Percentiles rank a stretch among this genome's conserved stretches.
phyloP scores from a whole-genome alignment of 352 stramenopile genomes.

The Phytophthora parvispora region DNA sequence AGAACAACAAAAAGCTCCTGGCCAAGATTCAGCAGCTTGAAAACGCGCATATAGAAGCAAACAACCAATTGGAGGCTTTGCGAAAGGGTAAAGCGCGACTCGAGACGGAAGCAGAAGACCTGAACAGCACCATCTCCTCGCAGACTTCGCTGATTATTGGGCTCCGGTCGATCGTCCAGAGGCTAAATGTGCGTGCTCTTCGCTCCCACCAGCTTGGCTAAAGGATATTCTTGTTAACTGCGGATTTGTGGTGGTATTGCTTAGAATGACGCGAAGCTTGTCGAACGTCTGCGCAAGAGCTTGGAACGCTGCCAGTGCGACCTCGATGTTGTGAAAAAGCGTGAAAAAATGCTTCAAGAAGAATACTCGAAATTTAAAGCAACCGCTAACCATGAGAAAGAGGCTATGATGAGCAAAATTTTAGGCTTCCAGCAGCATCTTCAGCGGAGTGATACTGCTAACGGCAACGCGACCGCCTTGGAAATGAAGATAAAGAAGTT shows the following conservation, averaged over 20 bases:
- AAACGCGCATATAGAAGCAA: slow-evolving; percentile 55
- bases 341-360: slow-evolving; percentile 66
- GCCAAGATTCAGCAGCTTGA: slow-evolving; percentile 71
- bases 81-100: slow-evolving; percentile 56
- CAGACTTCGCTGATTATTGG: slow-evolving; percentile 72
- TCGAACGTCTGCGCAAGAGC: slow-evolving; percentile 52
- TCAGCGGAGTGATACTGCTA: slow-evolving; percentile 38
- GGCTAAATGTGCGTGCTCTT: slow-evolving; percentile 46
- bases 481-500: slow-evolving; percentile 42
- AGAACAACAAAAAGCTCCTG: slow-evolving; percentile 83
- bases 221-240: slow-evolving; percentile 2
- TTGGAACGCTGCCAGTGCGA: slow-evolving; percentile 62
- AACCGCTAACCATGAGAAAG: slow-evolving; percentile 56
- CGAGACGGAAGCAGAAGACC: slow-evolving; percentile 40
- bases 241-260: background rate
- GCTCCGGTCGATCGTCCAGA: slow-evolving; percentile 61
- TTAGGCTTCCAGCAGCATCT: slow-evolving; percentile 64
- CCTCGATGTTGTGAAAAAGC: slow-evolving; percentile 52
- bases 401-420: slow-evolving; percentile 66
- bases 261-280: slow-evolving; percentile 62
- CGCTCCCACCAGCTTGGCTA: background rate
- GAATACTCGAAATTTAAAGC: slow-evolving; percentile 55
- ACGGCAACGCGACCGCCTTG: slow-evolving; percentile 42
- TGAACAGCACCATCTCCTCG: slow-evolving; percentile 63
- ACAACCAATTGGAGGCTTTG: slow-evolving; percentile 41